Conservation (phyloP, 164 flowering plant species). For the Protea cynaroides region DNA sequence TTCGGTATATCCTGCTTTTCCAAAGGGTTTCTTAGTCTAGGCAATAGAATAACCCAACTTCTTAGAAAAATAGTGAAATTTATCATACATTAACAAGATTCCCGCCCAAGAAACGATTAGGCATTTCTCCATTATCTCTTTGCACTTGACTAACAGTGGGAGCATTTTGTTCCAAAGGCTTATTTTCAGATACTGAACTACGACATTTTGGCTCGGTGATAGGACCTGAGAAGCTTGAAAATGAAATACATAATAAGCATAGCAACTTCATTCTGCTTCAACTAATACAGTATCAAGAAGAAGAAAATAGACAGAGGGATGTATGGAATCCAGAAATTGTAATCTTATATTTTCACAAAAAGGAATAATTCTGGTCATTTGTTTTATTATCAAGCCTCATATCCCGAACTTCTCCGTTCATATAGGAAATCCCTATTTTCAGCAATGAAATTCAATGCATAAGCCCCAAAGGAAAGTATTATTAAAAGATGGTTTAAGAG, state of each 20-base stretch:
- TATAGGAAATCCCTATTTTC: no score
- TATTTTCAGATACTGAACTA: slow-evolving; percentile 31
- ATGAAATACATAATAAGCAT: slow-evolving; percentile 48
- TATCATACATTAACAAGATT: slow-evolving; percentile 37
- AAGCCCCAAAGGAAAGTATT: no score
- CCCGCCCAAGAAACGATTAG: slow-evolving; percentile 25
- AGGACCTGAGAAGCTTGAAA: slow-evolving; percentile 92
- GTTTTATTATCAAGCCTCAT: no score
- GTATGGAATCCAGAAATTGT: not conserved
- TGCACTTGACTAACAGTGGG: slow-evolving; percentile 25
- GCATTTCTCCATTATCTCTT: slow-evolving; percentile 26
- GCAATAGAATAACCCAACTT: not conserved
- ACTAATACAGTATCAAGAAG: not conserved
- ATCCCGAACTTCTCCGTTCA: no score
- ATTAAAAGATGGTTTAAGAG: no score
- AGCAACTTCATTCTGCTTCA: slow-evolving; percentile 9
- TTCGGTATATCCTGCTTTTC: slow-evolving; percentile 46
- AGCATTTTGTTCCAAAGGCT: slow-evolving; percentile 27
- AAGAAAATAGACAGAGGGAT: not conserved
- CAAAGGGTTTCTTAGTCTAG: slow-evolving; percentile 9
- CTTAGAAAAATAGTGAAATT: slow-evolving; percentile 1
- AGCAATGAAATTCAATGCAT: no score
- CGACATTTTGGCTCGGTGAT: slow-evolving; percentile 39
- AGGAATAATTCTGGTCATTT: no score
- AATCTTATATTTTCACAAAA: not conserved